These are phyloP conservation scores for Emmonsia crescens DNA, from an alignment of 2,329 filamentous ascomycete species.

Conservation along the genomic window DNA sequence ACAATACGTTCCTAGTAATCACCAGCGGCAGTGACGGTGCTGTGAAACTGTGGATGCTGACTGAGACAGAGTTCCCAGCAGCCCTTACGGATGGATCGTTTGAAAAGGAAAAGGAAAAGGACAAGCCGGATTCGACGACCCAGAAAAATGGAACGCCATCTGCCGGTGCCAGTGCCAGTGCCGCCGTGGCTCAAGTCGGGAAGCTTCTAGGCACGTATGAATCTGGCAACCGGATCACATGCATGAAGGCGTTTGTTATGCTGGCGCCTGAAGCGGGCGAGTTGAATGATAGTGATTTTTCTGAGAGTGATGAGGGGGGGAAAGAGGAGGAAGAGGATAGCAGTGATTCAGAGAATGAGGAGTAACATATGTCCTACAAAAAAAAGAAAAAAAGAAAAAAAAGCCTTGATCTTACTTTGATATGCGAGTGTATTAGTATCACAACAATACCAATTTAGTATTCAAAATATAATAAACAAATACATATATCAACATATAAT, in stretches of 20 bases:
- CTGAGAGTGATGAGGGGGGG: constrained; percentile 22
- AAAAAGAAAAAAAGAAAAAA: neutral
- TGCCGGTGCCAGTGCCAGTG: constrained; percentile 7
- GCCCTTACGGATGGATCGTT: constrained; percentile 8
- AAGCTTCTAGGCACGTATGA: constrained; percentile 65
- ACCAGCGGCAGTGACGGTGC: constrained; percentile 77
- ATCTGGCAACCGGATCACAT: constrained; percentile 82
- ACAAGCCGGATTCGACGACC: constrained; percentile 13
- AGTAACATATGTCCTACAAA: neutral
- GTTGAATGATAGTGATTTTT: constrained; percentile 36
- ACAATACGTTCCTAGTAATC: constrained; percentile 47
- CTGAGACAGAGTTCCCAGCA: constrained; percentile 20
- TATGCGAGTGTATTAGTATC: neutral
- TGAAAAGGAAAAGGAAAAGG: constrained; percentile 12
- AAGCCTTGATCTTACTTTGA: neutral
- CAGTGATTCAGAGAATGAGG: neutral
- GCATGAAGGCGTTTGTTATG: constrained; percentile 78
- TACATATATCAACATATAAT: neutral
- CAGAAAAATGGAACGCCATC: constrained; percentile 4
- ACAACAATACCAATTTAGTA: neutral
- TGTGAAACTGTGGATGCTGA: constrained; percentile 64
- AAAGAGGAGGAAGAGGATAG: constrained; percentile 13
- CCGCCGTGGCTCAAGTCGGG: constrained; percentile 42
- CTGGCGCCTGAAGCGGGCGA: constrained; percentile 46
- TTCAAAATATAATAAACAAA: neutral